A percentile compares a stretch with the other conserved stretches of the same genome.
phyloP scores from a whole-genome alignment of 2,329 filamentous ascomycete genomes.

The Aspergillus alliaceus region DNA sequence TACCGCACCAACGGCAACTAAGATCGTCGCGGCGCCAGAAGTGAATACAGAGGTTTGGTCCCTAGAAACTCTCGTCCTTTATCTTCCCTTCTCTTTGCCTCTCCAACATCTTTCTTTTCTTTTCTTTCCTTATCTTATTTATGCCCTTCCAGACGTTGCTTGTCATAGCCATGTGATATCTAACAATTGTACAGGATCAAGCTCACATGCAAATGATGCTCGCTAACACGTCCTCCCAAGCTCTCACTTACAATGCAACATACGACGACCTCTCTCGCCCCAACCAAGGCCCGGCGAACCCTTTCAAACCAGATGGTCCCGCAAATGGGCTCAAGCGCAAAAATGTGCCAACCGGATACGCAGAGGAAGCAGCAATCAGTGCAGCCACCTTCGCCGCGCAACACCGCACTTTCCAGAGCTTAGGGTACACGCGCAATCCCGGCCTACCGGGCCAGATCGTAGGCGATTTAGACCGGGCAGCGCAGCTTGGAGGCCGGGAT shows the following conservation, averaged over 20 bases:
- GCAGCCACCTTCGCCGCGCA: slow-evolving; percentile 87
- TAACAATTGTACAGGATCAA: slow-evolving; percentile 48
- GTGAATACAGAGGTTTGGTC: slow-evolving; percentile 59
- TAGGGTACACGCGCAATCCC: slow-evolving; percentile 55
- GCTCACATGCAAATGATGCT: slow-evolving; percentile 53
- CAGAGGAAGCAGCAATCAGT: slow-evolving; percentile 84
- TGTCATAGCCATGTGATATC: slow-evolving; percentile 23
- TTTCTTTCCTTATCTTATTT: neutral
- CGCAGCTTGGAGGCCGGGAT: slow-evolving; percentile 51
- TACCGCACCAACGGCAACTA: slow-evolving; percentile 32
- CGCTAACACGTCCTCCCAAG: slow-evolving; percentile 51
- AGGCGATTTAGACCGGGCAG: slow-evolving; percentile 49
- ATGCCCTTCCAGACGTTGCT: neutral
- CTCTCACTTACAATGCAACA: slow-evolving; percentile 58
- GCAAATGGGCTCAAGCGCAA: slow-evolving; percentile 67
- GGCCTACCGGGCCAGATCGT: slow-evolving; percentile 44
- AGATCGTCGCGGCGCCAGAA: slow-evolving; percentile 52
- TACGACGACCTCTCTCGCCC: slow-evolving; percentile 70
- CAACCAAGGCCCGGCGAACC: slow-evolving; percentile 69
- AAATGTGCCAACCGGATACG: slow-evolving; percentile 80
- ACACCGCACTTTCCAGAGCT: slow-evolving; percentile 76
- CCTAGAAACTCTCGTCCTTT: slow-evolving; percentile 16
- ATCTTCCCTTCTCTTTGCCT: too few species aligned
- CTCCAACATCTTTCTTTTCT: neutral
- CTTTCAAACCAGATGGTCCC: slow-evolving; percentile 64